A percentile compares a stretch with the other conserved stretches of the same genome.
Conservation (phyloP, 2,329 filamentous ascomycete species). For the Colletotrichum somersetense region DNA sequence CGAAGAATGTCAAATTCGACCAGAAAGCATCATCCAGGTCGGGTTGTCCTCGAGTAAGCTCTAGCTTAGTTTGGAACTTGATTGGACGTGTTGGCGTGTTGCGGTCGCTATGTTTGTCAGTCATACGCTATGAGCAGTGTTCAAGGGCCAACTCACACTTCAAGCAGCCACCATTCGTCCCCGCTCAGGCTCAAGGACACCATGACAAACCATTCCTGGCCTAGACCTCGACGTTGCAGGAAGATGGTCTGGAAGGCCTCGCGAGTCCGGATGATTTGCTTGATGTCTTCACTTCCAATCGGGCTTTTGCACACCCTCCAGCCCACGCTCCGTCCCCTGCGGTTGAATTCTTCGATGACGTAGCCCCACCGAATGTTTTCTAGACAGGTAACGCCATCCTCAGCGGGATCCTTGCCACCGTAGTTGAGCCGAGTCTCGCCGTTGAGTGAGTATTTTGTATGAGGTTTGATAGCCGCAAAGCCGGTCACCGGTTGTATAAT, state of each 20-base stretch:
- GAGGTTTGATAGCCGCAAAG: constrained; percentile 77
- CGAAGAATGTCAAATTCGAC: constrained; percentile 63
- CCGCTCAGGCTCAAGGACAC: constrained; percentile 78
- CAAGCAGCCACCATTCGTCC: constrained; percentile 83
- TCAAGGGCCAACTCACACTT: constrained; percentile 62
- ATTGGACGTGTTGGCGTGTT: constrained; percentile 45
- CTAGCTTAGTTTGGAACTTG: constrained; percentile 49
- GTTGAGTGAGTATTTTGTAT: constrained; percentile 66
- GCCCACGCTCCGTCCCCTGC: constrained; percentile 71
- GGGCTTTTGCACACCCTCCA: constrained; percentile 70
- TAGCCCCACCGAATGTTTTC: constrained; percentile 73
- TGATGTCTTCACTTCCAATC: constrained; percentile 66
- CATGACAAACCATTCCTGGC: constrained; percentile 77
- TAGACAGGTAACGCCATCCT: constrained; percentile 69
- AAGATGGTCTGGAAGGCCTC: constrained; percentile 75
- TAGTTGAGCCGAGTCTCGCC: constrained; percentile 75
- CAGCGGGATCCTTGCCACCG: constrained; percentile 64
- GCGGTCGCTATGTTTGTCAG: constrained; percentile 46
- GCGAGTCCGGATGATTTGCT: constrained; percentile 71
- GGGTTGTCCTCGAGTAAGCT: constrained; percentile 58
- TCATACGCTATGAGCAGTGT: neutral
- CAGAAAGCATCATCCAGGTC: constrained; percentile 65
- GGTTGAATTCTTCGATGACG: constrained; percentile 71
- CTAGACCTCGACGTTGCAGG: constrained; percentile 80
- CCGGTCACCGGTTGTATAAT: constrained; percentile 84